Percentiles rank a stretch among this genome's conserved stretches.
phyloP scores from a whole-genome alignment of 2,329 filamentous ascomycete genomes.

The Ascosphaera apis region DNA sequence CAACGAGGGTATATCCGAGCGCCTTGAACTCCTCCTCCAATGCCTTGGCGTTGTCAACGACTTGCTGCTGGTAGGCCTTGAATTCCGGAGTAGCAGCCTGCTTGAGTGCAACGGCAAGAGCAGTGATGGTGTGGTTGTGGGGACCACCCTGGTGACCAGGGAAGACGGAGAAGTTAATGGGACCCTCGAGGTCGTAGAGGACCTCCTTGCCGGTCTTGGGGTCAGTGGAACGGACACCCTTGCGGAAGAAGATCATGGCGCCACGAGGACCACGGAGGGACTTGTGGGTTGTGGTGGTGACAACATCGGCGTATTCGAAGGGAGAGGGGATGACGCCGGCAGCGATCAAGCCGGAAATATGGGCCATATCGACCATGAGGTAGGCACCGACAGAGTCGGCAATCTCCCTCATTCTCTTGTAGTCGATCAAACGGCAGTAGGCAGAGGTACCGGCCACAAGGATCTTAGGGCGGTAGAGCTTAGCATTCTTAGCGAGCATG shows the following conservation, averaged over 20 bases:
- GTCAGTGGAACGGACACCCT: conserved; percentile 63
- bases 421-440: conserved; percentile 91
- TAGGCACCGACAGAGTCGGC: conserved; percentile 83
- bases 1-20: conserved; percentile 64
- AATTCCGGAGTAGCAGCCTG: conserved; percentile 81
- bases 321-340: conserved; percentile 79
- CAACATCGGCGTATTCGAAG: conserved; percentile 75
- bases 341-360: conserved; percentile 84
- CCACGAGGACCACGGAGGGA: conserved; percentile 83
- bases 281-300: conserved; percentile 97
- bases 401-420: conserved; percentile 73
- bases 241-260: conserved; percentile 96
- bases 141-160: conserved; percentile 94
- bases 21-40: conserved; percentile 52
- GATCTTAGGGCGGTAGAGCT: conserved; percentile 82
- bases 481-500: conserved; percentile 65
- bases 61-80: conserved; percentile 73
- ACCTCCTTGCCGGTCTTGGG: conserved; percentile 68
- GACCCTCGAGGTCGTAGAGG: conserved; percentile 71
- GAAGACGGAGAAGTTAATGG: conserved; percentile 94
- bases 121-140: conserved; percentile 98
- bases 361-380: conserved; percentile 86
- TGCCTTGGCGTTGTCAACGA: conserved; percentile 75
- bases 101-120: conserved; percentile 79
- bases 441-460: conserved; percentile 88